Evolutionary conservation across 2,329 filamentous ascomycete genomes (phyloP).

Genomic region (Nemania abortiva): DNA sequence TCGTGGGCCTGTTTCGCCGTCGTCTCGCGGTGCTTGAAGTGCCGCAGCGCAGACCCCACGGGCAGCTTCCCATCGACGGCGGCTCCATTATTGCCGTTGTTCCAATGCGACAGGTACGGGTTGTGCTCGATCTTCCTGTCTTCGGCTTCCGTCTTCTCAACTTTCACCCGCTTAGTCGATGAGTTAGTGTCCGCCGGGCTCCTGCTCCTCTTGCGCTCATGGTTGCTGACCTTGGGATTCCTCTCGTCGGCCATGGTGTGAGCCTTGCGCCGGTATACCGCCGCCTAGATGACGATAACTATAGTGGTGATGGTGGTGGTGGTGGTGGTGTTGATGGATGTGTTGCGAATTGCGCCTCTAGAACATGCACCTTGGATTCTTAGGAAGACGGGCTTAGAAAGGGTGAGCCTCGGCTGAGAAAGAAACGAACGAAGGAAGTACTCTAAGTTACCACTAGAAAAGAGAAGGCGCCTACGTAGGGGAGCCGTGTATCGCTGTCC

Average conservation of each 20-base stretch:
- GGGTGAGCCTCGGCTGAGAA: neutral
- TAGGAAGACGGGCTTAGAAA: too few relatives aligned
- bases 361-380: neutral
- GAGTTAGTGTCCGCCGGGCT: conserved; percentile 43
- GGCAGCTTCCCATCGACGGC: conserved; percentile 52
- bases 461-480: neutral
- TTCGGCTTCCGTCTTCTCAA: conserved; percentile 46
- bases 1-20: conserved; percentile 79
- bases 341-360: neutral
- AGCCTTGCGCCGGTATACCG: conserved; percentile 3
- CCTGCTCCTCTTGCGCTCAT: conserved; percentile 47
- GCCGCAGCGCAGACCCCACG: conserved; percentile 65
- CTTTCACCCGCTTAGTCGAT: conserved; percentile 48
- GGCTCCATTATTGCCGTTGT: conserved; percentile 65
- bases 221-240: conserved; percentile 40
- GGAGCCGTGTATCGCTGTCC: neutral
- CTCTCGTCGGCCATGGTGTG: conserved; percentile 38
- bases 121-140: conserved; percentile 65
- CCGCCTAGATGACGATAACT: neutral
- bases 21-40: conserved; percentile 82
- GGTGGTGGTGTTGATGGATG: neutral
- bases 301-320: neutral
- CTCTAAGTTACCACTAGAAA: neutral
- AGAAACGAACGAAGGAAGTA: neutral
- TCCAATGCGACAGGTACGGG: conserved; percentile 92